Evolutionary conservation across 1,284 basidiomycete species (phyloP), one percentile per base, ranked within the genome.

Genomic region (Sanghuangporus weigelae): DNA sequence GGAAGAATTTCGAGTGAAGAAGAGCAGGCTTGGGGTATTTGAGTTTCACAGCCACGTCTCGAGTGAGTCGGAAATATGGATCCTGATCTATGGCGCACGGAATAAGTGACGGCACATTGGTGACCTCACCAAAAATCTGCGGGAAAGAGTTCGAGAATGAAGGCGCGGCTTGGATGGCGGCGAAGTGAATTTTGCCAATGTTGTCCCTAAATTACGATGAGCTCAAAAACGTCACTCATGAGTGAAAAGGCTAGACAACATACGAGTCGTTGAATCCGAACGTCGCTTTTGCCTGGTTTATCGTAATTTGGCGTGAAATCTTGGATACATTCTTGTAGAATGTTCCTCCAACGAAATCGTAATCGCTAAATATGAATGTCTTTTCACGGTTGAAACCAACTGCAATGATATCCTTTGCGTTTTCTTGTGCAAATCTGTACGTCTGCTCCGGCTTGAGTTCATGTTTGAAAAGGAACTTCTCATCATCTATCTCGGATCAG

Each of bases 141-240:
- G 97, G 96, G 82, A 99, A 99, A 26, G 96, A 98, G 77, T 95
- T 98, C 70, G 93, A 96, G 81, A 99, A 99, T 19, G 95, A 93
- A 0, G 97, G 96, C 1, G 96, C 89, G 11, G 96, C 95, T 77
- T 99, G 97, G 68, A 99, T 87, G n/a, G 97, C 85, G 44, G 93
- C 94, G 75, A 99, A 99, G 79, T 99, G 96, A 66, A 95, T 86
- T 79, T 98, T 99, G 67, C 97, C 97, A 69, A 98, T 94, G 76
- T 97, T 98, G 78, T 99, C 97, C 40, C 94, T 96, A 69, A n/a
- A 51, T 19, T 5, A 3, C 38, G 44, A 36, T 12, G 31, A 31
- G 7, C 14, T 12, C 21, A 5, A 23, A 21, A 36, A 12, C 7
- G 40, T 54, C 14, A 19, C 36, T 4, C 4, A 16, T 19, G 64